Conservation (phyloP, 177 flowering plant species). For the Telopea speciosissima region DNA sequence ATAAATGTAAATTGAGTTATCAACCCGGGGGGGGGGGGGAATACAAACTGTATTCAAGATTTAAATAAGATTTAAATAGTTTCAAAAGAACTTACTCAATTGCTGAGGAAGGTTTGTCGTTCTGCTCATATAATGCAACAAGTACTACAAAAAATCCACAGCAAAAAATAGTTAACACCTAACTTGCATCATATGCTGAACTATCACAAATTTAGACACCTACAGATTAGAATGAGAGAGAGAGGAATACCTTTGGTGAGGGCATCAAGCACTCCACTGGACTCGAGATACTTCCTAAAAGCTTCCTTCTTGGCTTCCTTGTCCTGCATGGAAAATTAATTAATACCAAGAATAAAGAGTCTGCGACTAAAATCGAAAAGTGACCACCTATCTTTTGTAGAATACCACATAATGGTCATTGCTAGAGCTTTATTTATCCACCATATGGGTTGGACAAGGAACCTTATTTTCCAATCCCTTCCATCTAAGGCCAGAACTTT, state of each 20-base stretch:
- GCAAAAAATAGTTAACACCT: background rate
- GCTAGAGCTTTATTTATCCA: background rate
- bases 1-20: background rate
- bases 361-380: background rate
- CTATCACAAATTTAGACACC: background rate
- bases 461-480: background rate
- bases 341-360: background rate
- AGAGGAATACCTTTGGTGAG: constrained; percentile 68
- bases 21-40: too few relatives aligned
- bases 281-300: constrained; percentile 83
- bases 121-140: constrained; percentile 87
- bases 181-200: constrained; percentile 3
- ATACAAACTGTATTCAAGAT: background rate
- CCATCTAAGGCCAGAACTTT: background rate
- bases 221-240: constrained; percentile 11
- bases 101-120: constrained; percentile 85
- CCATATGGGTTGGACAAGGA: background rate
- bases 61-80: background rate
- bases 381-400: background rate
- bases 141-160: constrained; percentile 48
- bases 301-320: constrained; percentile 97
- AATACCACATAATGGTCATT: background rate
- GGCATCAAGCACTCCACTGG: constrained; percentile 89
- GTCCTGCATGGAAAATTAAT: constrained; percentile 41
- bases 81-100: constrained; percentile 63